Base-by-base conservation (phyloP, 805 yeast species). In the Cyberlindnera mississippiensis region DNA sequence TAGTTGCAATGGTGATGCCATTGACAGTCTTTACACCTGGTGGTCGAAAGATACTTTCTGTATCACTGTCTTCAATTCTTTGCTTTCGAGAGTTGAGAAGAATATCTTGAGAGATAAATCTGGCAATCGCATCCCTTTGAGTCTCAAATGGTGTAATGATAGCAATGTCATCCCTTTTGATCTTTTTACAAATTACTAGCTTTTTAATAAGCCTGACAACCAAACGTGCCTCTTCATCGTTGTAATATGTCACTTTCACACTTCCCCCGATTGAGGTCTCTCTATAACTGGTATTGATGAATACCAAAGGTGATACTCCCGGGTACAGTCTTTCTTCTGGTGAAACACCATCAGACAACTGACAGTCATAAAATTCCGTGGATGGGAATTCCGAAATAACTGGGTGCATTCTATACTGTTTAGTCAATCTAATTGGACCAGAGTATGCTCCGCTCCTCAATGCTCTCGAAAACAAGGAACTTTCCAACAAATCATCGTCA, bases 111-210 rank as follows among this genome's bases (percentile, higher is more conserved):
- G 24, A 72, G 28, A 81, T 60, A 1, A 55, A 50, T 3, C 71
- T 62, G 0, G 87, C 77, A 13, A 82, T 61, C 41, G 76, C 56
- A 53, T 81, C 85, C 50, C 88, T 65, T 54, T 82, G 89, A 1
- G 85, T 86, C 28, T 84, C 72, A 57, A 82, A 82, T 13, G 87
- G 86, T 1, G 88, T 82, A 42, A 82, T 78, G 11, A 82, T 65
- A 48, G 87, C 85, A 39, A 82, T 80, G 29, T 76, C 71, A 4
- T 66, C 60, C 27, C 69, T 66, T 6, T 62, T 48, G 18, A 81
- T 69, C 12, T 68, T 66, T 49, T 80, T 14, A 14, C 11, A 6
- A 9, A 29, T 11, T 8, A 29, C 19, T 4, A 29, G 11, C 5
- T 16, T 16, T 14, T 14, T 14, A 7, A 14, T 14, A 29, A 29